Evolutionary conservation across 768 basidiomycete genomes (phyloP).

Genomic region (Termitomyces sp.): DNA sequence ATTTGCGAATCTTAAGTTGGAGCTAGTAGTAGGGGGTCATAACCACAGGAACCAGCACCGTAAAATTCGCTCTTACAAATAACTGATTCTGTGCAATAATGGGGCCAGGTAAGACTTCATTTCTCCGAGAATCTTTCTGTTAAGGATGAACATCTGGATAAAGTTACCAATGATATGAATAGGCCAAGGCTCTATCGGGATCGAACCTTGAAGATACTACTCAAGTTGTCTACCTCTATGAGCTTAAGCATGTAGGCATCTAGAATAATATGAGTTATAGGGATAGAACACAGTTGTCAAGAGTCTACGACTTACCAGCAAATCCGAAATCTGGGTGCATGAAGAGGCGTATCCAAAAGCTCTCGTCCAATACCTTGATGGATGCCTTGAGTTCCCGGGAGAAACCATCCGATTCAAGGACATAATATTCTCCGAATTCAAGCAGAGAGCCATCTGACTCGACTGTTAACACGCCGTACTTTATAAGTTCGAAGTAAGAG

Average conservation of each 20-base stretch:
- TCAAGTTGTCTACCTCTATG: constrained; percentile 7
- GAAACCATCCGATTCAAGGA: constrained; percentile 1
- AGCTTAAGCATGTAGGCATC: constrained; percentile 8
- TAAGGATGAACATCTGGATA: constrained; percentile 8
- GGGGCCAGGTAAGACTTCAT: constrained; percentile 2
- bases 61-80: background rate
- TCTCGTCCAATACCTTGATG: constrained; percentile 6
- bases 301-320: background rate
- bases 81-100: constrained; percentile 1
- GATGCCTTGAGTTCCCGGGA: constrained; percentile 1
- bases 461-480: constrained; percentile 1
- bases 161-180: background rate
- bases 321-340: constrained; percentile 10
- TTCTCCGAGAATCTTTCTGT: constrained; percentile 3
- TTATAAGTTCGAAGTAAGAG: background rate
- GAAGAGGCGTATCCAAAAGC: constrained; percentile 8
- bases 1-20: constrained; percentile 9
- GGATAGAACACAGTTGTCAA: background rate
- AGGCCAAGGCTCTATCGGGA: background rate
- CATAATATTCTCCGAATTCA: constrained; percentile 2
- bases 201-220: constrained; percentile 2
- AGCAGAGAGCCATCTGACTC: background rate
- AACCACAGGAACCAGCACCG: background rate
- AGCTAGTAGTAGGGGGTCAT: background rate
- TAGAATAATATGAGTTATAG: background rate